phyloP scores from a whole-genome alignment of 176 grass and related monocot species.

The Bolboschoenus planiculmis region DNA sequence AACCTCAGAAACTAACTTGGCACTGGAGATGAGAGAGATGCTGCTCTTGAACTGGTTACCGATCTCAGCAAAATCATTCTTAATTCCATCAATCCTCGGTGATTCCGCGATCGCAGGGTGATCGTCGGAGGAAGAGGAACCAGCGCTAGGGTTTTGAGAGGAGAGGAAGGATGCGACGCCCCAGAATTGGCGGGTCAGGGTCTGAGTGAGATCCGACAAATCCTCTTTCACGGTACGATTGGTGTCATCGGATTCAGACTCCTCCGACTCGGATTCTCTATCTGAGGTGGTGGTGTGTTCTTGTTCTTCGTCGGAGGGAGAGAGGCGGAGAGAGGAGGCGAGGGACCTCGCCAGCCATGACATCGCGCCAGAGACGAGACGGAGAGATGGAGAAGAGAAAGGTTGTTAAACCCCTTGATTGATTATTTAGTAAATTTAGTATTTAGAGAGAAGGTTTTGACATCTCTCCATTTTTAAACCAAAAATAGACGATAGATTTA shows the following conservation, averaged over 20 bases:
- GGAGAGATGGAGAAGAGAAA: neutral
- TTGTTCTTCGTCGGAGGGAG: conserved; percentile 27
- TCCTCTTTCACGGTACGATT: conserved; percentile 55
- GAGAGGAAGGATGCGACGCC: conserved; percentile 72
- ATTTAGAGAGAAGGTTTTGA: neutral
- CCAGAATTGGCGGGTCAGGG: conserved; percentile 60
- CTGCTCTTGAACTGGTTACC: conserved; percentile 55
- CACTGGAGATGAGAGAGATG: conserved; percentile 54
- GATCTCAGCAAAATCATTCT: conserved; percentile 70
- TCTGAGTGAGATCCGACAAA: conserved; percentile 65
- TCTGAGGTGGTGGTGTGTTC: conserved; percentile 17
- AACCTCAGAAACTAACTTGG: conserved; percentile 50
- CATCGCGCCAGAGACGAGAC: conserved; percentile 26
- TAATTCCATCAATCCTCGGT: conserved; percentile 50
- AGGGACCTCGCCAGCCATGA: conserved; percentile 60
- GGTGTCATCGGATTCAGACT: conserved; percentile 11
- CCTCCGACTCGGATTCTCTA: neutral
- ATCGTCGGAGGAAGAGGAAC: neutral
- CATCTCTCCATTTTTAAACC: neutral
- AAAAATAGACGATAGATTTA: neutral
- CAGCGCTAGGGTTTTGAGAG: conserved; percentile 11
- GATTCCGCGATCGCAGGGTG: conserved; percentile 13
- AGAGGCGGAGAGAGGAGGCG: conserved; percentile 44
- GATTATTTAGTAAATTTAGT: neutral
- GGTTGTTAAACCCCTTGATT: neutral